Evolutionary conservation across 352 stramenopile species (phyloP).

Genomic region (Pythium apleroticum): DNA sequence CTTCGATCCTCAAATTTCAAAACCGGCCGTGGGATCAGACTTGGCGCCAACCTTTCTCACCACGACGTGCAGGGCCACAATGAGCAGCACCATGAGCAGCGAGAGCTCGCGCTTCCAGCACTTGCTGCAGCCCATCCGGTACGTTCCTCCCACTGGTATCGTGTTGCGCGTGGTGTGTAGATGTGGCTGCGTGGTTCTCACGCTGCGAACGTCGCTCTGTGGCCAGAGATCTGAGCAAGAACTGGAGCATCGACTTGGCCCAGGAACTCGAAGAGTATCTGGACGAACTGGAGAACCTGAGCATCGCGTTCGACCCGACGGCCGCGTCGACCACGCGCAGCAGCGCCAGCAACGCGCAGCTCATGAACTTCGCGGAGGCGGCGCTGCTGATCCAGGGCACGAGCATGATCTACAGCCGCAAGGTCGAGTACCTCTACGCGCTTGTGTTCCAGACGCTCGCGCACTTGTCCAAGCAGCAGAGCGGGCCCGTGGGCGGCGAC

Average conservation of each 20-base stretch:
- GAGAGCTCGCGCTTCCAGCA: conserved; percentile 72
- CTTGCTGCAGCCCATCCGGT: conserved; percentile 86
- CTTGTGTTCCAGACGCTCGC: conserved; percentile 91
- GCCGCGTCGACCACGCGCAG: neutral
- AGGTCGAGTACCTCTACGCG: conserved; percentile 94
- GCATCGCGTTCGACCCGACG: conserved; percentile 57
- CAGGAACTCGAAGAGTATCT: conserved; percentile 90
- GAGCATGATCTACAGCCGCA: conserved; percentile 93
- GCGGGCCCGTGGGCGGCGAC: conserved; percentile 30
- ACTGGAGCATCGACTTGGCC: conserved; percentile 92
- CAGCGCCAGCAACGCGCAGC: conserved; percentile 6
- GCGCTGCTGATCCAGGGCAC: conserved; percentile 94
- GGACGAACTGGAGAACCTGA: conserved; percentile 79
- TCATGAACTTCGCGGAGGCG: conserved; percentile 93
- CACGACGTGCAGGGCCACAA: too few relatives aligned
- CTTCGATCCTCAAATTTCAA: conserved; percentile 4
- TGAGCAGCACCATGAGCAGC: conserved; percentile 27
- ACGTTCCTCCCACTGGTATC: conserved; percentile 9
- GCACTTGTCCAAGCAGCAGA: conserved; percentile 67
- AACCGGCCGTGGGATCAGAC: neutral
- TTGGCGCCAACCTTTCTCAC: conserved; percentile 18
- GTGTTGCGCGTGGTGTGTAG: neutral
- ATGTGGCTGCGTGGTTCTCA: conserved; percentile 5
- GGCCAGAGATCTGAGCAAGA: conserved; percentile 85
- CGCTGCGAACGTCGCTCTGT: neutral